Conservation (phyloP, 1,139 yeast species). For the Yamadazyma atmosphaerica region DNA sequence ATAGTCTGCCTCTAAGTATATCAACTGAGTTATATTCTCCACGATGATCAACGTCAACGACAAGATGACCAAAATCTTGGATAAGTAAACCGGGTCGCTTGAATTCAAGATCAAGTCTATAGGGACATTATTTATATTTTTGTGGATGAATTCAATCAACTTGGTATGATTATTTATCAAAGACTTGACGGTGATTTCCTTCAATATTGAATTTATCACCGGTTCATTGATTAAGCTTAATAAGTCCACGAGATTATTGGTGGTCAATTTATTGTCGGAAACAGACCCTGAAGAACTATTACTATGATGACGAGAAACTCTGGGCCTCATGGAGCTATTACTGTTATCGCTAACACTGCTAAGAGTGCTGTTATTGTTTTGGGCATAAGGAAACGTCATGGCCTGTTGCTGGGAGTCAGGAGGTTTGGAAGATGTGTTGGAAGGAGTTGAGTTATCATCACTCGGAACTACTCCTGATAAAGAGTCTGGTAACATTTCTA, state of each 20-base stretch:
- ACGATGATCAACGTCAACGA: constrained; percentile 31
- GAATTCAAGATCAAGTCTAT: constrained; percentile 24
- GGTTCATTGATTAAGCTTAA: constrained; percentile 25
- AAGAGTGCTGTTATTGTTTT: constrained; percentile 1
- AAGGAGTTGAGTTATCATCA: constrained; percentile 1
- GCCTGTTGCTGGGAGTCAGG: not conserved
- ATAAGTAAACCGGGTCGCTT: constrained; percentile 33
- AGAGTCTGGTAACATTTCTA: constrained; percentile 17
- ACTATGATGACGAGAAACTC: not conserved
- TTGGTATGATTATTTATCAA: constrained; percentile 24
- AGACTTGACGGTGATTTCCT: constrained; percentile 32
- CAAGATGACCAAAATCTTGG: constrained; percentile 29
- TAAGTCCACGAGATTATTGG: constrained; percentile 23
- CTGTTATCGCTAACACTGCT: constrained; percentile 3
- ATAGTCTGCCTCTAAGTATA: constrained; percentile 24
- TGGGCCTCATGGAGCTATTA: not conserved
- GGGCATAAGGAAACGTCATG: not conserved
- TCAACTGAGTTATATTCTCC: constrained; percentile 34
- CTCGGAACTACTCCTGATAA: constrained; percentile 8
- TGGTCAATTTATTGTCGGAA: constrained; percentile 16
- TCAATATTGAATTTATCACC: constrained; percentile 21
- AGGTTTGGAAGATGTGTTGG: too few relatives aligned
- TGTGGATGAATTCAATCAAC: constrained; percentile 26
- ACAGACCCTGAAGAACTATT: constrained; percentile 1
- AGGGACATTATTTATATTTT: constrained; percentile 19